phyloP scores from a whole-genome alignment of 352 stramenopile species.

The Thalassiosira livingstoniorum region DNA sequence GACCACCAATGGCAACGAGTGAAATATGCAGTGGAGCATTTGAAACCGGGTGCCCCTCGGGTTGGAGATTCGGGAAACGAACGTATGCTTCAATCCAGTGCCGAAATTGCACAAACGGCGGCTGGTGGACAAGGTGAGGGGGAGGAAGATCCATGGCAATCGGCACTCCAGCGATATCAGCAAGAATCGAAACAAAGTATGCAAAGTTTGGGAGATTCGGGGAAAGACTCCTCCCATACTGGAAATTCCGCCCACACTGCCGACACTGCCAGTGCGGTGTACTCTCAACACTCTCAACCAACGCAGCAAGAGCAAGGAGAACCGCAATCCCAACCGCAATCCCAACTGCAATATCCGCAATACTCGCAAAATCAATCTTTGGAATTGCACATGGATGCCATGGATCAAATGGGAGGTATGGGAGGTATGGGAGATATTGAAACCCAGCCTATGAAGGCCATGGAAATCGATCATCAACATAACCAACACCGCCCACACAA shows the following conservation, averaged over 20 bases:
- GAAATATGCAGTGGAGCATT: constrained; percentile 8
- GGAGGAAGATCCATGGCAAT: constrained; percentile 18
- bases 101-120: background rate
- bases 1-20: constrained; percentile 6
- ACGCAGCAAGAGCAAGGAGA: too few relatives aligned
- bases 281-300: too few relatives aligned
- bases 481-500: background rate
- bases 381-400: background rate
- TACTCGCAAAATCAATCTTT: background rate
- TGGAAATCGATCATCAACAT: too few relatives aligned
- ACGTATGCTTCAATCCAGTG: background rate
- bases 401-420: constrained; percentile 13
- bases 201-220: too few relatives aligned
- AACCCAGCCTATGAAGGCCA: too few relatives aligned
- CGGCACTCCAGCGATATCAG: constrained; percentile 15
- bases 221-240: too few relatives aligned
- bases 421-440: too few relatives aligned
- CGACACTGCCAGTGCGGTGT: too few relatives aligned
- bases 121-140: background rate
- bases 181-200: constrained; percentile 10
- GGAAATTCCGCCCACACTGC: too few relatives aligned
- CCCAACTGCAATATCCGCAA: too few relatives aligned
- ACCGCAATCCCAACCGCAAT: too few relatives aligned
- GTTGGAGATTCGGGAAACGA: constrained; percentile 13
- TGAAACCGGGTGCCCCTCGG: constrained; percentile 10